Base-by-base conservation (phyloP, 2,329 filamentous ascomycete genomes). In the Chaetomiaceae sp. region DNA sequence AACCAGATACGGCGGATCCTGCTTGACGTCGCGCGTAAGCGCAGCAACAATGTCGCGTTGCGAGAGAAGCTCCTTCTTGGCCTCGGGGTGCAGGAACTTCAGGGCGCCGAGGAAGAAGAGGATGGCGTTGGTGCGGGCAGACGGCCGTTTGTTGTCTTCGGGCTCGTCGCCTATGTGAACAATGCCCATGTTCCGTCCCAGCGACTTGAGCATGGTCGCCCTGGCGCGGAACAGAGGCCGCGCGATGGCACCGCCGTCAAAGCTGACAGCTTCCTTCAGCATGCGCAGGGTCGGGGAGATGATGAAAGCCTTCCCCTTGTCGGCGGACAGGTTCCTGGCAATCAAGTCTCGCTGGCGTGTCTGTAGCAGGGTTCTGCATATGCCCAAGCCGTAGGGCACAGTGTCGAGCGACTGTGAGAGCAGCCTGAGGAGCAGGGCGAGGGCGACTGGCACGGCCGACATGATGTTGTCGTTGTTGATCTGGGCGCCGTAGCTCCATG, bases 281-380 rank as follows among this genome's bases (percentile, higher is more conserved):
- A 99, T 72, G 50, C 92, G 83, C 52, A 99, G 72, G 20, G 87
- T 91, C 1, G 93, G 92, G 3, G 89, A 93, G 54, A 96, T 91
- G 52, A 97, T 74, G 67, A 88, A 89, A 34, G 90, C 89, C 64
- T 95, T 96, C 42, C 82, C 78, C 67, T 89, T 91, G 20, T 87
- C 85, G 0, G 88, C 82, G 3, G 87, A 85, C 16, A 97, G 71
- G 53, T 89, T 89, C 53, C 85, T 83, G 27, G 88, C 83, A 20
- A 97, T 71, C 3, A 95, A 78, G 60, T 91, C 89, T 56, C 91
- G 75, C 59, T 96, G 89, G 21, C 85, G 81, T 57, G 86, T 86
- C 61, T 90, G 86, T 23, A 99, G 71, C 37, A 97, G 72, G 14
- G 88, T 88, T 58, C 88, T 87, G 66, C 89, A 90, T 42, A 99